Evolutionary conservation across 495 filamentous ascomycete species (phyloP).

Genomic region (Podospora anserina): DNA sequence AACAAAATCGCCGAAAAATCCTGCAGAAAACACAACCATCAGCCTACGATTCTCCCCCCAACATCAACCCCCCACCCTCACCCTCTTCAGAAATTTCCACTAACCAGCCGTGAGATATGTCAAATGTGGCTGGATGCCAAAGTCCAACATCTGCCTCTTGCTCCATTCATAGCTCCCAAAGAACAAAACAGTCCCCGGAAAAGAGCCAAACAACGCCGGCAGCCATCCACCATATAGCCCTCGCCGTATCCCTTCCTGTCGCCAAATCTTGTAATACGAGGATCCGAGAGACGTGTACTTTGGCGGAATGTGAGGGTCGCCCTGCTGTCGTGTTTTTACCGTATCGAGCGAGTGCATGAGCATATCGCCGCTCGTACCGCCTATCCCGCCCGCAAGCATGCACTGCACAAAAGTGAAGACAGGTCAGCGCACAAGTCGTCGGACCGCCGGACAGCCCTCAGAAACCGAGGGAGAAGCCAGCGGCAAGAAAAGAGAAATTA

Average conservation of each 20-base stretch:
- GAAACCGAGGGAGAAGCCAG: neutral
- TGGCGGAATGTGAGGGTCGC: constrained; percentile 84
- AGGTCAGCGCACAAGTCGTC: constrained; percentile 19
- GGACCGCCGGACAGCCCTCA: neutral
- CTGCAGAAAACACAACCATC: constrained; percentile 39
- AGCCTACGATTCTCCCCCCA: neutral
- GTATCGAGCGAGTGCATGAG: constrained; percentile 99
- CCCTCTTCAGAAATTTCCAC: constrained; percentile 18
- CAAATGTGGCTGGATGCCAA: constrained; percentile 69
- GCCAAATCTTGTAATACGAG: constrained; percentile 86
- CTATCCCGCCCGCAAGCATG: constrained; percentile 90
- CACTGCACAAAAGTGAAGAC: constrained; percentile 49
- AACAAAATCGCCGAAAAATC: constrained; percentile 87
- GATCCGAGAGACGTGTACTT: constrained; percentile 86
- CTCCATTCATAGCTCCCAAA: constrained; percentile 96
- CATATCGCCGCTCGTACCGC: constrained; percentile 91
- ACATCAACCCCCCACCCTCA: neutral
- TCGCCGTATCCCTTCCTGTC: constrained; percentile 82
- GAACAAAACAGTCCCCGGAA: constrained; percentile 91
- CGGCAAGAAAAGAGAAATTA: neutral
- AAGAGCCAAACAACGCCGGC: constrained; percentile 86
- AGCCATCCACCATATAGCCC: constrained; percentile 92
- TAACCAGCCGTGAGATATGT: constrained; percentile 81
- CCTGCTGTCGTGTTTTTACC: constrained; percentile 98
- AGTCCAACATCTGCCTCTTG: constrained; percentile 83